Conservation (phyloP, 441 rosid species). For the Daphne laureola region DNA sequence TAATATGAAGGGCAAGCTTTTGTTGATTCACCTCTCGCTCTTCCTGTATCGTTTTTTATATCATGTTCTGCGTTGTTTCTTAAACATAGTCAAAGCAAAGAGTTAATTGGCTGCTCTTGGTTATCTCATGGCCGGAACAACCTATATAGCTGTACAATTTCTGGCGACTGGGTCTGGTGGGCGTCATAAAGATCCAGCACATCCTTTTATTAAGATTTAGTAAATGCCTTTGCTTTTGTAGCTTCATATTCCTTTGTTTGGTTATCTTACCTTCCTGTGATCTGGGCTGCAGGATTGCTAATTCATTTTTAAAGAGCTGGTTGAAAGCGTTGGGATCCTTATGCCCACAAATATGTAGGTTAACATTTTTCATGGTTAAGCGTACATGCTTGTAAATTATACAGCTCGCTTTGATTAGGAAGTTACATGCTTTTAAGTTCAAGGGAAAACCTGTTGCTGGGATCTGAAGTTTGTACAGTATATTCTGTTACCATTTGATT, state of each 20-base stretch:
- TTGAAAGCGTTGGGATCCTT: slow-evolving; percentile 41
- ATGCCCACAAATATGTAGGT: slow-evolving; percentile 50
- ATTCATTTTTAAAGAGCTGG: slow-evolving; percentile 47
- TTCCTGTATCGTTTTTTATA: no score
- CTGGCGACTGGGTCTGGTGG: no score
- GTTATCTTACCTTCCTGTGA: slow-evolving; percentile 25
- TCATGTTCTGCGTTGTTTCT: no score
- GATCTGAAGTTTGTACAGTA: not conserved
- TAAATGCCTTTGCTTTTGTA: no score
- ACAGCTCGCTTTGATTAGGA: not conserved
- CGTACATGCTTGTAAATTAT: slow-evolving; percentile 15
- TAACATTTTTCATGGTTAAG: slow-evolving; percentile 36
- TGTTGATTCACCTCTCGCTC: no score
- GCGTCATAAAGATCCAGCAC: not conserved
- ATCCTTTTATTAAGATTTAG: not conserved
- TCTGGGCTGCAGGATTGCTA: slow-evolving; percentile 48
- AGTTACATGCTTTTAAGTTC: not conserved
- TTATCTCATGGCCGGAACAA: no score
- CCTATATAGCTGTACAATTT: no score
- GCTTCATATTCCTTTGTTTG: slow-evolving; percentile 1
- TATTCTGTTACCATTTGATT: not conserved
- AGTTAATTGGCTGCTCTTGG: no score
- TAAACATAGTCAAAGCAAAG: no score
- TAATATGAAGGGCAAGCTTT: no score
- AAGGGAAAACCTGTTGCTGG: not conserved